Conservation (phyloP, 768 basidiomycete genomes). For the Leccinum uliginosum region DNA sequence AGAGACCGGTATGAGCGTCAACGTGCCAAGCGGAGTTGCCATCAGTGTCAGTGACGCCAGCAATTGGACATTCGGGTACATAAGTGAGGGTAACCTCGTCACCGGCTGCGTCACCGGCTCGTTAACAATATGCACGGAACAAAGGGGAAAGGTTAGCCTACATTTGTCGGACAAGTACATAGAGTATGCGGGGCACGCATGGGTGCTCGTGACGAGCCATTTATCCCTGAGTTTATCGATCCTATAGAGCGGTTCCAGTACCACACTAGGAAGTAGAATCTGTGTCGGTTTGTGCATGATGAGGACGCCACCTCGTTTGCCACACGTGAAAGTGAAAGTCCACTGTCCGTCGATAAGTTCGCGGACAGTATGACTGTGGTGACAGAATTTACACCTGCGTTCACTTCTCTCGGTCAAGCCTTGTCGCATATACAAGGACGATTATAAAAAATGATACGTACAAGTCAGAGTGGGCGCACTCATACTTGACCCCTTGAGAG, state of each 20-base stretch:
- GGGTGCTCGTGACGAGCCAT: constrained; percentile 28
- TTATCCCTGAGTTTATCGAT: constrained; percentile 26
- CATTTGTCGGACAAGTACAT: constrained; percentile 31
- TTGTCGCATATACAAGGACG: background rate
- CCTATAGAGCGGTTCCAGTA: constrained; percentile 25
- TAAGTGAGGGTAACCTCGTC: constrained; percentile 21
- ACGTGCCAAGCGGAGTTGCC: constrained; percentile 14
- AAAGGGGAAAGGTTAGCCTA: background rate
- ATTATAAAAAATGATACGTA: background rate
- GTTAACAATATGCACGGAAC: background rate
- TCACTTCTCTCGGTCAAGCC: background rate
- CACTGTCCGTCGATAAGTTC: constrained; percentile 31
- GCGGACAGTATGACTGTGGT: background rate
- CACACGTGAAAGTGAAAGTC: constrained; percentile 18
- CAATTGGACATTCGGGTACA: constrained; percentile 8
- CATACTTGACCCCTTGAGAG: constrained; percentile 13
- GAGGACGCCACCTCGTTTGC: constrained; percentile 30
- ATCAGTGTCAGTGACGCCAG: background rate
- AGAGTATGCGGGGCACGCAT: constrained; percentile 29
- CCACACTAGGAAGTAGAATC: constrained; percentile 11
- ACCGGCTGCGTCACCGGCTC: constrained; percentile 8
- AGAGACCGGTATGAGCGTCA: constrained; percentile 11
- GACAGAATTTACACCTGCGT: background rate
- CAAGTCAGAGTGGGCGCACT: constrained; percentile 2
- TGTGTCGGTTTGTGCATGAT: constrained; percentile 28